phyloP scores from a whole-genome alignment of 1,139 yeast genomes.

The Lodderomyces parapsilosis region DNA sequence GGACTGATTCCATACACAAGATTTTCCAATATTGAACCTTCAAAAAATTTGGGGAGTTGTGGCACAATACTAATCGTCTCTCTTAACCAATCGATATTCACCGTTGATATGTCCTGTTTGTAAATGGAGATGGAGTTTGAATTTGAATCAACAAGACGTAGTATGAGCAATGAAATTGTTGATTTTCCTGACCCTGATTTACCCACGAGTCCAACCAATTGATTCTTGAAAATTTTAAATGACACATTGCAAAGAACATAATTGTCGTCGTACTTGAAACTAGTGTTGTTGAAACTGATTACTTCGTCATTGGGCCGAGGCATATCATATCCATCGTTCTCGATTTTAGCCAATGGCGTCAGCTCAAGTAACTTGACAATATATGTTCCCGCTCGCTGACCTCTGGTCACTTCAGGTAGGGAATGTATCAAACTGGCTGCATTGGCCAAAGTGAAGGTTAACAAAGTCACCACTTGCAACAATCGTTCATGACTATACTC shows the following conservation, averaged over 20 bases:
- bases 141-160: conserved; percentile 45
- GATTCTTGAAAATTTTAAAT: conserved; percentile 42
- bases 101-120: conserved; percentile 39
- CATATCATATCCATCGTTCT: conserved; percentile 24
- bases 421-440: conserved; percentile 59
- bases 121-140: conserved; percentile 35
- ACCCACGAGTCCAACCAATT: conserved; percentile 66
- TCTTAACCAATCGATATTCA: conserved; percentile 52
- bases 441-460: conserved; percentile 70
- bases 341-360: conserved; percentile 25
- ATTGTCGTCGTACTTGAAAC: conserved; percentile 47
- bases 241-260: conserved; percentile 32
- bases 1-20: conserved; percentile 57
- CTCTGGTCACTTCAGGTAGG: conserved; percentile 76
- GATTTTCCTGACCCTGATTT: conserved; percentile 83
- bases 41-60: conserved; percentile 64
- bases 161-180: conserved; percentile 54
- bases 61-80: conserved; percentile 61
- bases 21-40: conserved; percentile 67
- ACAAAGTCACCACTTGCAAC: conserved; percentile 67
- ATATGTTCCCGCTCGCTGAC: conserved; percentile 67
- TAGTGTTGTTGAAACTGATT: conserved; percentile 41
- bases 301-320: conserved; percentile 20
- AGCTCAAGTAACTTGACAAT: conserved; percentile 45
- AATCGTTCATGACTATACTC: conserved; percentile 57